A percentile compares a stretch with the other conserved stretches of the same genome.
These are phyloP conservation scores for Candida oleophila DNA, from an alignment of 805 yeast species.

Conservation along the genomic window DNA sequence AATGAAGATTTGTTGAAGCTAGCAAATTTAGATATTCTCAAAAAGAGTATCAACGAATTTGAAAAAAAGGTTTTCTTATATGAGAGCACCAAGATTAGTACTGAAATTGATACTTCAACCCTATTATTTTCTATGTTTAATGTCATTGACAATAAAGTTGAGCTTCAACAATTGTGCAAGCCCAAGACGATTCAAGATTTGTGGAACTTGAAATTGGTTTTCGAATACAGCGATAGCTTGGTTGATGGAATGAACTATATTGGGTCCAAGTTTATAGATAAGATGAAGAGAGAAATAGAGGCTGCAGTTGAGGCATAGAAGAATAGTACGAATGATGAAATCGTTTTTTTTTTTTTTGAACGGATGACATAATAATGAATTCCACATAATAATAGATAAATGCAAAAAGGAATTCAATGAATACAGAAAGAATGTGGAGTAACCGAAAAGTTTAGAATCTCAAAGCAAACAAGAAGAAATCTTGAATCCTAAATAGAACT, in stretches of 20 bases:
- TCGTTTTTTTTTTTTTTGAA: too few relatives aligned
- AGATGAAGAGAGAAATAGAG: not conserved
- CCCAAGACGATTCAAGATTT: constrained; percentile 53
- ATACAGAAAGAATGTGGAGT: too few relatives aligned
- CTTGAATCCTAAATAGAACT: too few relatives aligned
- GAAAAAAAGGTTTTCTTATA: constrained; percentile 30
- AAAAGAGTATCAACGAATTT: constrained; percentile 18
- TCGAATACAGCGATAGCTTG: constrained; percentile 52
- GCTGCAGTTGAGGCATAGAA: not conserved
- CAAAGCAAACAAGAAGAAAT: too few relatives aligned
- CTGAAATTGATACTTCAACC: constrained; percentile 15
- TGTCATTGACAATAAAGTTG: constrained; percentile 54
- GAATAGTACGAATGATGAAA: too few relatives aligned
- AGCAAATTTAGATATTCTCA: constrained; percentile 21
- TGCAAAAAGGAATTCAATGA: too few relatives aligned
- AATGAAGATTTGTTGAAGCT: constrained; percentile 24
- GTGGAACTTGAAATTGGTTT: constrained; percentile 61
- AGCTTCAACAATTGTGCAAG: constrained; percentile 43
- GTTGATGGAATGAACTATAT: constrained; percentile 6
- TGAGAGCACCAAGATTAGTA: constrained; percentile 20
- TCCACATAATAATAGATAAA: too few relatives aligned
- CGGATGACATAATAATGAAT: too few relatives aligned
- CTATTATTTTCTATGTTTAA: constrained; percentile 42
- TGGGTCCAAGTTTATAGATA: not conserved
- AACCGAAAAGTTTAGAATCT: too few relatives aligned